These are phyloP conservation scores for Bocquillonia castaneifolia DNA, from an alignment of 441 rosid species.

Conservation along the genomic window DNA sequence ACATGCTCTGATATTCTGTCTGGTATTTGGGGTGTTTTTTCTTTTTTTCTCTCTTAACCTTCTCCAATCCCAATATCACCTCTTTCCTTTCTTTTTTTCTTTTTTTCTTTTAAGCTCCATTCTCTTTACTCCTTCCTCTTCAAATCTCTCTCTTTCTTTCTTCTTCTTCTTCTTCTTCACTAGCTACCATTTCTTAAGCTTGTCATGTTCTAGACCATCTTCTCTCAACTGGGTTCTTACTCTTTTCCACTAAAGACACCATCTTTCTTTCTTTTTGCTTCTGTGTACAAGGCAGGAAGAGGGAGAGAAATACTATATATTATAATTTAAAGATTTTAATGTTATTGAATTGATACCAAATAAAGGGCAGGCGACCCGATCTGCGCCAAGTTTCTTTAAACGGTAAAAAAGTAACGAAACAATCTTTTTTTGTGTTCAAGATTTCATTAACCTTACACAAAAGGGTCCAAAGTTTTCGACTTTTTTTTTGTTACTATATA, in stretches of 20 bases:
- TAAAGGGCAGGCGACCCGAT: conserved; percentile 21
- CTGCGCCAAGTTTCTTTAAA: conserved; percentile 15
- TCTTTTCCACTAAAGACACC: background rate
- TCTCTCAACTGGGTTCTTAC: background rate
- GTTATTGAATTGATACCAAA: conserved; percentile 11
- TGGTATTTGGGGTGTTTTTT: conserved; percentile 59
- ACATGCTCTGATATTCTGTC: conserved; percentile 50
- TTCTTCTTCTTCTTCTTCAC: background rate
- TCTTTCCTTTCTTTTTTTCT: background rate
- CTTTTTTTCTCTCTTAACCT: conserved; percentile 12
- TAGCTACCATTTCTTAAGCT: background rate
- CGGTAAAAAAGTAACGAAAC: conserved; percentile 8
- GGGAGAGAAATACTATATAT: background rate
- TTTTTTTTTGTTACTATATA: background rate
- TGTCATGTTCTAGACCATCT: background rate
- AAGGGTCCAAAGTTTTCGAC: background rate
- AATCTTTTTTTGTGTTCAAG: background rate
- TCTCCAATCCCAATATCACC: conserved; percentile 25
- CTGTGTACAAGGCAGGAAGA: background rate
- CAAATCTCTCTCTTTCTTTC: background rate
- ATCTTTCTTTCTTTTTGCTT: background rate
- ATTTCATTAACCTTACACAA: background rate
- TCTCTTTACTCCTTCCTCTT: background rate
- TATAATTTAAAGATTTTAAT: background rate
- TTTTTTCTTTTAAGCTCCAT: background rate